phyloP scores from a whole-genome alignment of 352 stramenopile genomes.

The Phytophthora boehmeriae region DNA sequence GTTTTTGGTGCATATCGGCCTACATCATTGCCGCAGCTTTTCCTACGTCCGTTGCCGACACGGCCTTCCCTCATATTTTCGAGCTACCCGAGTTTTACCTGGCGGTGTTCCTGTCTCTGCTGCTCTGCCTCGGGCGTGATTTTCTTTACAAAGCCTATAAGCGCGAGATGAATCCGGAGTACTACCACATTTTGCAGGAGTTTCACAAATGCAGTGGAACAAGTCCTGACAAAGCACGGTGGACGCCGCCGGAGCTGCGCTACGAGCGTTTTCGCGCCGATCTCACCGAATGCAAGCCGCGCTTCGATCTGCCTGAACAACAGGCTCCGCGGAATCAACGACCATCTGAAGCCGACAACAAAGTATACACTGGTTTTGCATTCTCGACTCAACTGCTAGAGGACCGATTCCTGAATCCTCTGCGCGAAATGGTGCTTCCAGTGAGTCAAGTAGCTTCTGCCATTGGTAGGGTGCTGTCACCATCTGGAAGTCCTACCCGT shows the following conservation, averaged over 20 bases:
- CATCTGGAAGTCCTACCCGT: conserved; percentile 30
- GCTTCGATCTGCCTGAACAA: conserved; percentile 66
- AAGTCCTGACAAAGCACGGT: conserved; percentile 50
- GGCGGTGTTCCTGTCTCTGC: conserved; percentile 67
- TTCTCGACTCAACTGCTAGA: conserved; percentile 84
- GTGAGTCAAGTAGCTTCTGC: conserved; percentile 56
- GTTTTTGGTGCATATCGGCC: conserved; percentile 78
- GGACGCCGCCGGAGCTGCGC: conserved; percentile 63
- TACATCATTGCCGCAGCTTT: conserved; percentile 68
- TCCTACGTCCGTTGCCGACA: conserved; percentile 62
- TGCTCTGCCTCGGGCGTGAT: conserved; percentile 79
- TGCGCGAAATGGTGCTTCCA: conserved; percentile 76
- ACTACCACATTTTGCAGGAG: conserved; percentile 90
- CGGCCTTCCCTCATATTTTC: conserved; percentile 83
- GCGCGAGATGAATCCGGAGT: conserved; percentile 81
- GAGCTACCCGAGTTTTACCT: conserved; percentile 78
- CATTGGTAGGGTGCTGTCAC: conserved; percentile 45
- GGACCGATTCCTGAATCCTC: conserved; percentile 80
- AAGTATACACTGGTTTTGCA: conserved; percentile 81
- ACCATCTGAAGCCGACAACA: conserved; percentile 31
- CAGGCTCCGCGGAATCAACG: conserved; percentile 27
- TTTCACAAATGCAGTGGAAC: conserved; percentile 55
- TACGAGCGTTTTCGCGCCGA: conserved; percentile 82
- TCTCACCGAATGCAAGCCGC: conserved; percentile 56
- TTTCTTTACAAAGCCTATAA: conserved; percentile 89